These are phyloP conservation scores for Pneumocystis wakefieldiae DNA, from an alignment of 1,139 yeast genomes.

Conservation along the genomic window DNA sequence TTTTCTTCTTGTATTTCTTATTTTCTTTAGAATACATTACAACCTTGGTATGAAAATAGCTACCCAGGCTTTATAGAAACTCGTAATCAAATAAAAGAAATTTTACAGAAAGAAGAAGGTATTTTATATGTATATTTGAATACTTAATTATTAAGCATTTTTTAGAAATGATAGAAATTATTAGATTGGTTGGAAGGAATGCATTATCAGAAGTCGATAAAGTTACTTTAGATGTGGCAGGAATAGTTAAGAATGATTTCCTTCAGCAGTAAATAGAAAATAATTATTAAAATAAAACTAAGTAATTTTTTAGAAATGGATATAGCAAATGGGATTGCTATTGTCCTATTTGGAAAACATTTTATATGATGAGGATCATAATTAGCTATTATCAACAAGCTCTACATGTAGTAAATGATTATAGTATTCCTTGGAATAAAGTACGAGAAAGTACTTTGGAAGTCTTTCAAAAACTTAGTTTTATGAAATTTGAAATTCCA, in stretches of 20 bases:
- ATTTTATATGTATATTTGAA: not conserved
- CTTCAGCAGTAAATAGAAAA: slow-evolving; percentile 53
- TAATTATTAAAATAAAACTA: not conserved
- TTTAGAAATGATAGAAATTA: slow-evolving; percentile 70
- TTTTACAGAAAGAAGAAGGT: slow-evolving; percentile 80
- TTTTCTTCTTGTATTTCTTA: not conserved
- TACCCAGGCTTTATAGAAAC: slow-evolving; percentile 83
- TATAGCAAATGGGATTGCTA: slow-evolving; percentile 94
- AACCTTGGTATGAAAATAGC: slow-evolving; percentile 68
- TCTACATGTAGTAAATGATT: slow-evolving; percentile 86
- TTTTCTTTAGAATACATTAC: slow-evolving; percentile 48
- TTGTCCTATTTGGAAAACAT: slow-evolving; percentile 99
- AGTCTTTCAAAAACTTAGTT: slow-evolving; percentile 82
- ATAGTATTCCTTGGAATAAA: slow-evolving; percentile 79
- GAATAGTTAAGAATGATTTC: slow-evolving; percentile 89
- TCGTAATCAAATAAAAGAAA: slow-evolving; percentile 86
- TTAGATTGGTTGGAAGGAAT: slow-evolving; percentile 95
- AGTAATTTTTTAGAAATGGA: slow-evolving; percentile 40
- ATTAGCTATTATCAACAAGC: slow-evolving; percentile 90
- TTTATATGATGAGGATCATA: slow-evolving; percentile 93
- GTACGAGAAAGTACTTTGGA: slow-evolving; percentile 76
- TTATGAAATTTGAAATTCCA: slow-evolving; percentile 93
- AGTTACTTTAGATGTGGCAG: slow-evolving; percentile 86
- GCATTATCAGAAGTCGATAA: slow-evolving; percentile 93
- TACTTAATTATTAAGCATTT: not conserved